Percentiles rank a stretch among this genome's conserved stretches.
Evolutionary conservation across 352 stramenopile genomes (phyloP).

Genomic region (Phytophthora multivora): DNA sequence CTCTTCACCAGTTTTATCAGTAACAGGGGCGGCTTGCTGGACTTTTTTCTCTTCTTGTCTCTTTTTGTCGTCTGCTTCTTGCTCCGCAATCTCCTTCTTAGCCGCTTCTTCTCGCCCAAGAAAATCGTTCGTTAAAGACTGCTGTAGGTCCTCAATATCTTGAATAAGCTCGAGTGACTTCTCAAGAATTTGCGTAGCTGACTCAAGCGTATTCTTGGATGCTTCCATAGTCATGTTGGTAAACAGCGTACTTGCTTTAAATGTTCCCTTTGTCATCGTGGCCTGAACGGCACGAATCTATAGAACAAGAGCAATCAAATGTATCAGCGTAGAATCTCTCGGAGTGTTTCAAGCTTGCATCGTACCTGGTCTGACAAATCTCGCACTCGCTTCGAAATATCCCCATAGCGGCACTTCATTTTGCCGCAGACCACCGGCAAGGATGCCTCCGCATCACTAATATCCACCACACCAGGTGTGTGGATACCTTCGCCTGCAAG

Average conservation of each 20-base stretch:
- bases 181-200: conserved; percentile 58
- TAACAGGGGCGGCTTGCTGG: background rate
- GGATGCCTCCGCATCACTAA: conserved; percentile 54
- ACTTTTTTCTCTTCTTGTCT: conserved; percentile 19
- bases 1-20: background rate
- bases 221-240: conserved; percentile 58
- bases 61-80: conserved; percentile 22
- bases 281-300: conserved; percentile 37
- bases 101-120: conserved; percentile 33
- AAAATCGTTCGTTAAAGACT: conserved; percentile 27
- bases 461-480: conserved; percentile 69
- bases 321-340: conserved; percentile 2
- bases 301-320: background rate
- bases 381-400: conserved; percentile 51
- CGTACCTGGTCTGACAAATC: conserved; percentile 59
- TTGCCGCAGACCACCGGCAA: conserved; percentile 70
- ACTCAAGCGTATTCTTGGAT: conserved; percentile 59
- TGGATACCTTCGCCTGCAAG: conserved; percentile 58
- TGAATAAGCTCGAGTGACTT: conserved; percentile 61
- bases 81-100: conserved; percentile 24
- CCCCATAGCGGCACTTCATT: conserved; percentile 72
- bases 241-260: conserved; percentile 38
- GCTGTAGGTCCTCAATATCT: conserved; percentile 51
- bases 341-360: background rate
- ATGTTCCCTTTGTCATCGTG: conserved; percentile 22